Percentiles rank a stretch among this genome's conserved stretches.
Conservation (phyloP, 1,284 basidiomycete genomes). For the Marasmius tenuissimus region DNA sequence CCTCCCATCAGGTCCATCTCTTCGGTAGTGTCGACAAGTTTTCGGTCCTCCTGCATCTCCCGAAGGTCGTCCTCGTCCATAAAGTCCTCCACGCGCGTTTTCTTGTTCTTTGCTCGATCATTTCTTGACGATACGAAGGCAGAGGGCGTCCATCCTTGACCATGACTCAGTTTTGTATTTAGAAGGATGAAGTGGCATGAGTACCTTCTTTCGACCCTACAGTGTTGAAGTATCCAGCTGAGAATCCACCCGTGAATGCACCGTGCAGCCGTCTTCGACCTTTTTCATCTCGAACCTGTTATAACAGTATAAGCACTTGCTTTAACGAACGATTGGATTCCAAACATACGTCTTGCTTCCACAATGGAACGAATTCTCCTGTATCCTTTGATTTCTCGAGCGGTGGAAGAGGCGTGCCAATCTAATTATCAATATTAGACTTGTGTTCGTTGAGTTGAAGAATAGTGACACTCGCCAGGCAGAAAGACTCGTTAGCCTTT, state of each 20-base stretch:
- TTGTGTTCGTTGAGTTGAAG: conserved; percentile 5
- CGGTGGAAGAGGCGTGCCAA: conserved; percentile 89
- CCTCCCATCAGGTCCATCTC: conserved; percentile 69
- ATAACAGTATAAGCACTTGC: conserved; percentile 3
- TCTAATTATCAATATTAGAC: conserved; percentile 41
- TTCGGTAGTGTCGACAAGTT: conserved; percentile 75
- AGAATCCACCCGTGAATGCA: conserved; percentile 97
- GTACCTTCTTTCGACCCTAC: conserved; percentile 94
- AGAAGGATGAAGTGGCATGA: conserved; percentile 16
- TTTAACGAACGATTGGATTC: not conserved
- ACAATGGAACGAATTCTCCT: conserved; percentile 92
- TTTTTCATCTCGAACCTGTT: conserved; percentile 91
- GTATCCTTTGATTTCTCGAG: conserved; percentile 87
- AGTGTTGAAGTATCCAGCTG: conserved; percentile 95
- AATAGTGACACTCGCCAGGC: conserved; percentile 55
- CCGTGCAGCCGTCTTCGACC: conserved; percentile 92
- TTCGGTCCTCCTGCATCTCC: conserved; percentile 71
- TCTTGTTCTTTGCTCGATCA: conserved; percentile 67
- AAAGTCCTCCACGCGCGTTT: conserved; percentile 81
- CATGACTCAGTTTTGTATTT: not conserved
- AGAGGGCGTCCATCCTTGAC: conserved; percentile 87
- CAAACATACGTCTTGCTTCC: conserved; percentile 88
- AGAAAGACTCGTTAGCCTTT: conserved; percentile 85
- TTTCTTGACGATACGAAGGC: conserved; percentile 87
- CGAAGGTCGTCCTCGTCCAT: conserved; percentile 99